Base-by-base conservation (phyloP, 2,329 filamentous ascomycete species). In the Hypoxylon sp. region DNA sequence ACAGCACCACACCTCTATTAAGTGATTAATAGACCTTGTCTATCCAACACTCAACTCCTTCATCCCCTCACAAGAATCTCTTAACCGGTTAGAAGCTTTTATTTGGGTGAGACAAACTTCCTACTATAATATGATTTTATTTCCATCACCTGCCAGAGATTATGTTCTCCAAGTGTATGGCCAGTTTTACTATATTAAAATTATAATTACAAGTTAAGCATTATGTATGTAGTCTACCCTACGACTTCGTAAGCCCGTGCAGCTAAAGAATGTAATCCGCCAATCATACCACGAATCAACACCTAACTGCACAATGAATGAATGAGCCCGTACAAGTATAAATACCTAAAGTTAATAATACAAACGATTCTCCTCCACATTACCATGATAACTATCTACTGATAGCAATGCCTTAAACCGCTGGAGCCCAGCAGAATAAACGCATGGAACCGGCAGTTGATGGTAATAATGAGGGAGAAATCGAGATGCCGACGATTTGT, bases 271-370 rank as follows among this genome's bases (percentile, higher is more conserved):
- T 36, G 21, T 17, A 23, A 23, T 23, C n/a, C 19, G 36, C 30
- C 3, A 36, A 7, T 36, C 49, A 14, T 51, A 19, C 36, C 49
- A 25, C 19, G 9, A 14, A 23, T 6, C 30, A 52, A 14, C 10
- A 14, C 46, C 5, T 13, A 9, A 21, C 38, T 17, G 5, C 38
- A 21, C 7, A 19, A 43, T 43, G 2, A 36, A 34, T 11, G 49
- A 4, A 34, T 51, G 21, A 23, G n/a, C 23, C 21, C 30, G 49
- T 14, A 51, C n/a, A 21, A 21, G 17, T 34, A 21, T 32, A 21
- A 34, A 11, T 23, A 23, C 23, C 23, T 21, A 36, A 36, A 51
- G 49, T 17, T 51, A 36, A 51, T 51, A 3, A 51, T 51, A 38
- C 50, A 53, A 53, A 6, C 13, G 9, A 25, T 4, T 36, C 19